phyloP scores from a whole-genome alignment of 1,139 yeast species.

The Yamadazyma membranifaciens region DNA sequence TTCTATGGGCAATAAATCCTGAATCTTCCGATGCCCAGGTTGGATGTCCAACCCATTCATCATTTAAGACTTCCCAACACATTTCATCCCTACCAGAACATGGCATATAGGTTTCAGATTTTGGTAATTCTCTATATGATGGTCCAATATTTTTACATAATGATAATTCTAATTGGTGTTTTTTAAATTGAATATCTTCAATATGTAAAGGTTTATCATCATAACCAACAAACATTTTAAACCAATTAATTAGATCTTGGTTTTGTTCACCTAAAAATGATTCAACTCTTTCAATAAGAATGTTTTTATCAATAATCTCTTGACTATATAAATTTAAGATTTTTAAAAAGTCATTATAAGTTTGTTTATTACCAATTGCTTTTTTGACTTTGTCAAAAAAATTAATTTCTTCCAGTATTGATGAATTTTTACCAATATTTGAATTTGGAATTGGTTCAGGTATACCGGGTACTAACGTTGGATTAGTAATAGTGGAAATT shows the following conservation, averaged over 20 bases:
- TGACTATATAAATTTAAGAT: constrained; percentile 83
- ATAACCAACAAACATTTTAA: constrained; percentile 86
- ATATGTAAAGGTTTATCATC: constrained; percentile 75
- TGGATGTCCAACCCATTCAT: constrained; percentile 99
- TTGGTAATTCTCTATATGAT: constrained; percentile 88
- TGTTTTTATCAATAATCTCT: constrained; percentile 80
- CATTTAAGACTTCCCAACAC: constrained; percentile 98
- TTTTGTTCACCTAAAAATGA: constrained; percentile 77
- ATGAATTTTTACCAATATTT: constrained; percentile 49
- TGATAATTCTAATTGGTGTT: constrained; percentile 85
- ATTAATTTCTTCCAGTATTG: constrained; percentile 76
- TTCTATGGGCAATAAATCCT: constrained; percentile 96
- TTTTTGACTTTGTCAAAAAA: constrained; percentile 93
- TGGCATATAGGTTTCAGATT: constrained; percentile 94
- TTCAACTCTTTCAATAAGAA: constrained; percentile 81
- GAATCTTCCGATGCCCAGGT: constrained; percentile 99
- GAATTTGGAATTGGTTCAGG: constrained; percentile 84
- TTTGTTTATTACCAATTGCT: constrained; percentile 83
- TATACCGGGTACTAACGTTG: constrained; percentile 78
- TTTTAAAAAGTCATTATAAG: constrained; percentile 88
- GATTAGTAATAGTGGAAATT: constrained; percentile 35
- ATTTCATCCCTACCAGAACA: constrained; percentile 98
- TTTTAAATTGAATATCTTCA: constrained; percentile 84
- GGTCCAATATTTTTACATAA: constrained; percentile 91
- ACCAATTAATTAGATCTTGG: constrained; percentile 84